Percentiles rank a stretch among this genome's conserved stretches.
Evolutionary conservation across 2,329 filamentous ascomycete species (phyloP).

Genomic region (Talaromyces sp.): DNA sequence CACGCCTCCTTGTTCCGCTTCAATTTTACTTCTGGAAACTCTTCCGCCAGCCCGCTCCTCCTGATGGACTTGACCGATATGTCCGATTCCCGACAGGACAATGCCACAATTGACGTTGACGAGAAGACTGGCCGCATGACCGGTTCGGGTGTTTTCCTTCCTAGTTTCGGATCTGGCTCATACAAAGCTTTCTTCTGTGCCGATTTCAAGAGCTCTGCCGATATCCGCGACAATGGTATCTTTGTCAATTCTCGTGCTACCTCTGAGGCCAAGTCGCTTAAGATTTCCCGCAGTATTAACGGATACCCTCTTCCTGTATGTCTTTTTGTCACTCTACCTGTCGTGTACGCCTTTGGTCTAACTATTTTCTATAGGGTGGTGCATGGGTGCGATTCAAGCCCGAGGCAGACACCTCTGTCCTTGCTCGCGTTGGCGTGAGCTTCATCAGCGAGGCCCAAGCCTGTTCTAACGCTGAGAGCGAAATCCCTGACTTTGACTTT

Average conservation of each 20-base stretch:
- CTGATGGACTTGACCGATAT: conserved; percentile 62
- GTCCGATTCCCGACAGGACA: conserved; percentile 54
- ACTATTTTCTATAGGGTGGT: conserved; percentile 39
- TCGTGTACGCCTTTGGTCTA: neutral
- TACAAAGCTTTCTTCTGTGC: conserved; percentile 62
- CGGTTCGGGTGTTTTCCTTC: conserved; percentile 55
- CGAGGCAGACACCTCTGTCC: conserved; percentile 46
- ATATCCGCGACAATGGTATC: conserved; percentile 56
- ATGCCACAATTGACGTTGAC: conserved; percentile 57
- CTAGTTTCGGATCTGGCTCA: conserved; percentile 60
- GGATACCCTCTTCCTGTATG: conserved; percentile 45
- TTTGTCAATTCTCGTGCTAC: conserved; percentile 59
- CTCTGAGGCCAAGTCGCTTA: conserved; percentile 47
- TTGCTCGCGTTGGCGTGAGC: conserved; percentile 63
- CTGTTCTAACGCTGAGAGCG: conserved; percentile 61
- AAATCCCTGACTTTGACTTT: conserved; percentile 64
- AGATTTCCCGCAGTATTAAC: conserved; percentile 54
- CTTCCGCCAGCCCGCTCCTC: conserved; percentile 49
- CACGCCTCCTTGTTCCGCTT: conserved; percentile 62
- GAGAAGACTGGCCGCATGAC: conserved; percentile 55
- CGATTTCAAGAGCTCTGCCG: conserved; percentile 54
- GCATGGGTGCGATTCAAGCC: conserved; percentile 60
- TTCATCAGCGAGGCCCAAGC: conserved; percentile 63
- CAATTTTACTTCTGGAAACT: conserved; percentile 47
- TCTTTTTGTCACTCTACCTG: neutral